Base-by-base conservation (phyloP, 169 alveolate species). In the Cryptosporidium sp. region DNA sequence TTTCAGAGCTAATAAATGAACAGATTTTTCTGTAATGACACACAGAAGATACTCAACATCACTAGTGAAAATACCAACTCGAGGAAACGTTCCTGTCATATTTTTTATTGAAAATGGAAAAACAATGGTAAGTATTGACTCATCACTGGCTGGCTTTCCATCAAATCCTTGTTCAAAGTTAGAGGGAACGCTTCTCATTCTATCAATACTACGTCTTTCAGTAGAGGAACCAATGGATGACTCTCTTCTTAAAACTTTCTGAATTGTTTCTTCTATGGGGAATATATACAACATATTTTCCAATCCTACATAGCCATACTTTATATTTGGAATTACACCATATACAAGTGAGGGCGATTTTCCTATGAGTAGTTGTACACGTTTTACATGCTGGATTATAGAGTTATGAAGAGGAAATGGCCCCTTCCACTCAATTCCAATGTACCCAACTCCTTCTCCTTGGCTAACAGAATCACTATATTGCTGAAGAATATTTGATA, bases 391-490 rank as follows among this genome's bases (percentile, higher is more conserved):
- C 14, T 80, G 89, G 31, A 80, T 21, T 37, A 80, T 80, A 0
- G 62, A 12, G 42, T 35, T 33, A 31, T 80, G 75, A 10, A 80
- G 45, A 10, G 75, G 68, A 65, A 80, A 80, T 39, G 89, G 89
- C 48, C 89, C 89, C 26, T 80, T 80, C 89, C 89, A 80, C 39
- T 80, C 89, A 23, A 80, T n/a, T 37, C 89, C 75, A 16, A 80
- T 80, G 26, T 80, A 80, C 35, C 89, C 89, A 44, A 80, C 53
- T 2, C 89, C 89, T 29, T 65, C 89, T 5, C 89, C 89, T 26
- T 80, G 37, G 37, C 26, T 61, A 18, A 80, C 65, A 14, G 75
- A 80, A 23, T 65, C 75, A 35, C 89, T 42, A 65, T 80, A 80
- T 48, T 80, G 80, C 53, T 62, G 45, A 12, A 80, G 75, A 37